Evolutionary conservation across 2,329 filamentous ascomycete species (phyloP), one percentile per base, ranked within the genome.

Genomic region (Fusarium palustre): DNA sequence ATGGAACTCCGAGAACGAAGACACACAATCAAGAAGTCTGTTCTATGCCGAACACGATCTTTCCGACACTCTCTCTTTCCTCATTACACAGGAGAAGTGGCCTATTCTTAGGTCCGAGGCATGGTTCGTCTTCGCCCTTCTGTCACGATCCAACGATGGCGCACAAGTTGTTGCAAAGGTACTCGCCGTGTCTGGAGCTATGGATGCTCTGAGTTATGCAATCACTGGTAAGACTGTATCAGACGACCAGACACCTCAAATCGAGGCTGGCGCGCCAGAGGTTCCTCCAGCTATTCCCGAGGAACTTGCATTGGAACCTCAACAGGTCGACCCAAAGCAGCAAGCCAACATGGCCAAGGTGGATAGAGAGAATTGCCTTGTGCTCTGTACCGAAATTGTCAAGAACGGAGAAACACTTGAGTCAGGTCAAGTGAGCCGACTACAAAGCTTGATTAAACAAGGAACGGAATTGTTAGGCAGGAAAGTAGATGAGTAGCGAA

Each of bases 111-210:
- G 86, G 20, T 88, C 87, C 39, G 88, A 91, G 73, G 82, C 85
- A 4, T 87, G 88, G 84, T 90, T 90, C 66, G 83, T 88, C 8
- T 82, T 89, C 53, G 88, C 88, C 4, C 81, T 90, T 34, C 86
- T 90, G 82, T 83, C 84, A 41, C 82, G 87, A 30, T 83, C 84
- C 3, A 58, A 73, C 2, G 83, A 86, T 36, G 87, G 87, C 10
- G 83, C 85, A 3, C 71, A 75, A 3, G 76, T 85, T 13, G 82
- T 87, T 20, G 70, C 81, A 11, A 77, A 79, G 15, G 76, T 84
- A 2, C 75, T 89, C 45, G 74, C 80, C 12, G 77, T 81, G 1
- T 73, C 79, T 1, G 81, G 80, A n/a, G 80, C 83, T 1, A 80
- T 83, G 50, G 76, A 78, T 30, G 79, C 80, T 2, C 78, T 90